Evolutionary conservation across 768 basidiomycete species (phyloP), one percentile per base, ranked within the genome.

Genomic region (Boletus subcaerulescens): DNA sequence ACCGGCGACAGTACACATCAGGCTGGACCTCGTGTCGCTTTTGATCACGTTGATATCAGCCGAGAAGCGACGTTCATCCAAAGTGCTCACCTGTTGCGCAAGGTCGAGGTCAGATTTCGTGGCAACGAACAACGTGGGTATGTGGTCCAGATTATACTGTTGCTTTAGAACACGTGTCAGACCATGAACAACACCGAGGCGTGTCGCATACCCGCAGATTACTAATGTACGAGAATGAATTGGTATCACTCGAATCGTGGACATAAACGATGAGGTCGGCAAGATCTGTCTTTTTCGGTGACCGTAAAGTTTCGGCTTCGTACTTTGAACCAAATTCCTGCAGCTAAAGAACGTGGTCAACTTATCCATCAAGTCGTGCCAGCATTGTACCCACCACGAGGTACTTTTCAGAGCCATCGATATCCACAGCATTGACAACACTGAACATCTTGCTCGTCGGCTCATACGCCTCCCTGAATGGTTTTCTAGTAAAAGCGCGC

Each of bases 81-180:
- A 52, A 45, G 24, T 26, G 53, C 78, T 58, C 53, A 89, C 92
- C 82, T 97, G 96, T 62, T 95, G 83, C 12, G 96, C 96, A 47
- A 99, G 85, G 71, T 99, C 96, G 26, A 97, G 82, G 70, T 99
- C 96, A 7, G 93, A 95, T 74, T 99, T 99, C 38, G 96, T 98
- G n/a, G 96, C 96, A 24, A 99, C 94, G 70, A 98, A 98, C 36
- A 98, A 74, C 12, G 91, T 94, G 24, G 96, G 95, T 68, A 98
- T 91, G 70, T 93, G 89, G 69, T 98, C 93, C 31, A 97, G 77
- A 60, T 84, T 93, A 70, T 98, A 96, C 81, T 95, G 93, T 91
- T 98, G 95, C 93, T 97, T 72, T 35, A 50, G 43, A 52, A 66
- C 35, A 38, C 44, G 43, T 60, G 58, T 62, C 61, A 66, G 63